These are phyloP conservation scores for Penicillium nordicum DNA, from an alignment of 2,329 filamentous ascomycete genomes.

Conservation along the genomic window DNA sequence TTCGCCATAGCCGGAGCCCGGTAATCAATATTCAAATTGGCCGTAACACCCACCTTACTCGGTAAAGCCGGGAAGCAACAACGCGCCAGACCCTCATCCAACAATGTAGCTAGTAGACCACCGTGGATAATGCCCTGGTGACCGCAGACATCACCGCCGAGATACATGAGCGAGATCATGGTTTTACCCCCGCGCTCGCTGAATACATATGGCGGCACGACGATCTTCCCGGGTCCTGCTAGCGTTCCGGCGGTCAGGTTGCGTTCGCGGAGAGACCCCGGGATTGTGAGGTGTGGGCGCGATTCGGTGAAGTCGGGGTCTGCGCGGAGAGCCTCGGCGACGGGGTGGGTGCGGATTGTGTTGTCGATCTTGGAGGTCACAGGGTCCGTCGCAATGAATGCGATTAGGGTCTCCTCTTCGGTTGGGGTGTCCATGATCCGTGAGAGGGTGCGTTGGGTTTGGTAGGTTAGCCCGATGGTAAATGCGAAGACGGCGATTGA, in stretches of 20 bases:
- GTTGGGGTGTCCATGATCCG: constrained; percentile 40
- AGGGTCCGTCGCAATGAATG: constrained; percentile 60
- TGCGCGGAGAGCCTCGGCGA: constrained; percentile 66
- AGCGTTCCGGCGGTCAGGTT: constrained; percentile 82
- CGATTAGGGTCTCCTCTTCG: constrained; percentile 68
- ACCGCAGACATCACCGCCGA: constrained; percentile 77
- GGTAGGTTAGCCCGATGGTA: constrained; percentile 28
- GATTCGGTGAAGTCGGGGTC: constrained; percentile 68
- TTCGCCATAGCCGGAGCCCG: constrained; percentile 72
- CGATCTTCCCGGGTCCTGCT: constrained; percentile 69
- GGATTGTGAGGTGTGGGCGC: constrained; percentile 84
- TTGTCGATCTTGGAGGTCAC: constrained; percentile 61
- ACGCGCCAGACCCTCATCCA: constrained; percentile 84
- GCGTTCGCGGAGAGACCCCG: constrained; percentile 62
- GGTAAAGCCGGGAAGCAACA: constrained; percentile 87
- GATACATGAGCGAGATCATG: constrained; percentile 69
- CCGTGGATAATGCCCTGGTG: constrained; percentile 90
- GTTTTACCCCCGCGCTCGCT: constrained; percentile 66
- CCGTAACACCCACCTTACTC: constrained; percentile 76
- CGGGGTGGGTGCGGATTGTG: constrained; percentile 70
- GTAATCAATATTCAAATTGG: constrained; percentile 79
- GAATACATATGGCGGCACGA: constrained; percentile 78
- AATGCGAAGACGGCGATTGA: constrained; percentile 36
- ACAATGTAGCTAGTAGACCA: constrained; percentile 82
- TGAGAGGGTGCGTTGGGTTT: constrained; percentile 25